These are phyloP conservation scores for Chloromonas sp. DNA, from an alignment of 163 green algal species.

Conservation along the genomic window DNA sequence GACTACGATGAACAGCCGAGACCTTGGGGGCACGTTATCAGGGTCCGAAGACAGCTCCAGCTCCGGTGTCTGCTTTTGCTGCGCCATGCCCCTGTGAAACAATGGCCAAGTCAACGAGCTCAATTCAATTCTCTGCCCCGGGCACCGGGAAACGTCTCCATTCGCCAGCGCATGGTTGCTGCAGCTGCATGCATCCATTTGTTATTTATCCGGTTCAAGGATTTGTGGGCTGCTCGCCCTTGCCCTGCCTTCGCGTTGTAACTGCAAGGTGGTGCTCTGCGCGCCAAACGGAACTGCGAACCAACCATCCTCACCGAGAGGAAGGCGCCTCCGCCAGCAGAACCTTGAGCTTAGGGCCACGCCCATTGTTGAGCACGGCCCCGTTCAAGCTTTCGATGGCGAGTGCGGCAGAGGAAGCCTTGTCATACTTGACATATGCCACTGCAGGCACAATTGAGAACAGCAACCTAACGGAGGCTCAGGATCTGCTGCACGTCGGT, in stretches of 20 bases:
- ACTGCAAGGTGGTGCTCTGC: neutral
- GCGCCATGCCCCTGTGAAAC: neutral
- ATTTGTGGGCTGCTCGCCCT: neutral
- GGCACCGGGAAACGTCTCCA: no score
- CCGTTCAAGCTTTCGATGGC: slow-evolving; percentile 84
- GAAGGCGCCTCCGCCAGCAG: slow-evolving; percentile 76
- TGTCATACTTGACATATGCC: slow-evolving; percentile 85
- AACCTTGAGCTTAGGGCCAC: slow-evolving; percentile 82
- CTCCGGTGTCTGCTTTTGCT: neutral
- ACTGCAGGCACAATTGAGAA: slow-evolving; percentile 42
- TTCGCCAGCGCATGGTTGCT: neutral
- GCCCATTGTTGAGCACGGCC: slow-evolving; percentile 75
- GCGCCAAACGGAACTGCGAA: neutral
- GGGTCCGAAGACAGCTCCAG: slow-evolving; percentile 62
- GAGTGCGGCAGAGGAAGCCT: slow-evolving; percentile 65
- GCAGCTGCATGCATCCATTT: neutral
- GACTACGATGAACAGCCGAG: slow-evolving; percentile 85
- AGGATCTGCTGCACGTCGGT: no score
- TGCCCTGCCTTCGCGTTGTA: neutral
- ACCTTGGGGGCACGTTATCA: slow-evolving; percentile 78
- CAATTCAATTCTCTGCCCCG: neutral
- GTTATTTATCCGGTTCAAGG: neutral
- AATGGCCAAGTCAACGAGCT: neutral
- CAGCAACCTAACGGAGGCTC: neutral
- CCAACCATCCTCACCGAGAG: slow-evolving; percentile 9